Evolutionary conservation across 2,329 filamentous ascomycete species (phyloP), one percentile per base, ranked within the genome.

Genomic region (Penicillium sp.): DNA sequence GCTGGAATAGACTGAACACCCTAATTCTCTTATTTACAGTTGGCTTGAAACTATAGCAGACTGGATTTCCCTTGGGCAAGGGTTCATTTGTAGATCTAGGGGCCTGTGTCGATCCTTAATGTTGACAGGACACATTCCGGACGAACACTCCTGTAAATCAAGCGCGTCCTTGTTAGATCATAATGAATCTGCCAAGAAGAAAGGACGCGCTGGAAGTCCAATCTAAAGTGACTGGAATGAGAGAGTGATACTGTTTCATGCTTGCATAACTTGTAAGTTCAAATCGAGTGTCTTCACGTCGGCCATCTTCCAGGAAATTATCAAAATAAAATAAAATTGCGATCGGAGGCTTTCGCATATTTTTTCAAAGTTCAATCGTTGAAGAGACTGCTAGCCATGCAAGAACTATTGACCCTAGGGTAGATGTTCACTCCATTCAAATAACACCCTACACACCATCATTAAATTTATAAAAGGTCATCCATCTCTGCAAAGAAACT

Each of bases 401-500:
- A 30, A 31, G 14, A 30, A 17, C 16, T 3, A 14, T 31, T 22
- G 12, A 19, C 14, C n/a, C 17, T n/a, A 12, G n/a, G 12, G 14
- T 14, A 31, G 26, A 31, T 40, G 3, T n/a, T 38, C 26, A 5
- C 22, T 49, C 17, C 17, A 19, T n/a, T 14, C 26, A 19, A 9
- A 8, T 6, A 31, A n/a, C 14, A 22, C 12, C 6, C 17, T 59
- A 71, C 22, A 70, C 68, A 9, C 68, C 71, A 54, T 74, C 71
- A 12, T 63, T 62, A 44, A 75, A 75, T 5, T 59, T 59, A 57
- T 76, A 77, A 33, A 71, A 61, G 36, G 74, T 77, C 60, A 68
- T 75, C 75, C 75, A 78, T 51, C 75, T 64, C 58, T 69, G 47
- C 22, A 43, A 16, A 33, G 0, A 36, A 60, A 16, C 1, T 56